Percentiles rank a stretch among this genome's conserved stretches.
Evolutionary conservation across 257 asterid genomes (phyloP).

Genomic region (Leptodermis oblonga): DNA sequence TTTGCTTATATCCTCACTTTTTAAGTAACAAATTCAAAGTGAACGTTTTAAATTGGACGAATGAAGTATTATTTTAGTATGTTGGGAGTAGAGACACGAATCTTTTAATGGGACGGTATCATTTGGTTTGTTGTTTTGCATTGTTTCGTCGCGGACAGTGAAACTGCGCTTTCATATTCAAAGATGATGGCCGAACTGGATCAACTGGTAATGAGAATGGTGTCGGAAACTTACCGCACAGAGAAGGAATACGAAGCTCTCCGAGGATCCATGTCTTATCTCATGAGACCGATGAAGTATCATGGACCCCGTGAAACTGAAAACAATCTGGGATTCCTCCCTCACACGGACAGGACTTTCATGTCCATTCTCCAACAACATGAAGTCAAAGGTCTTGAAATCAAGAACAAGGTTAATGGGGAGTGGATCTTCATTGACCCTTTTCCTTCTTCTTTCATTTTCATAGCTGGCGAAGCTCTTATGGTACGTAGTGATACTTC

Average conservation of each 20-base stretch:
- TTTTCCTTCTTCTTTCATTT: constrained; percentile 53
- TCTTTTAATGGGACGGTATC: no score
- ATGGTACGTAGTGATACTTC: no score
- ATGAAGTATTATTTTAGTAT: no score
- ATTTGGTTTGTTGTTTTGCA: no score
- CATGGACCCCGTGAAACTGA: constrained; percentile 40
- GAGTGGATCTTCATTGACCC: constrained; percentile 49
- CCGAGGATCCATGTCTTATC: constrained; percentile 45
- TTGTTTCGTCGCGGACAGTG: constrained; percentile 31
- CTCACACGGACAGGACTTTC: constrained; percentile 73
- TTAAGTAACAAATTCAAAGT: no score
- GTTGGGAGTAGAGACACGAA: no score
- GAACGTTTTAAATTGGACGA: no score
- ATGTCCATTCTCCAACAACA: constrained; percentile 56
- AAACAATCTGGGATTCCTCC: constrained; percentile 40
- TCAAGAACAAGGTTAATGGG: constrained; percentile 43
- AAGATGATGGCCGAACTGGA: constrained; percentile 52
- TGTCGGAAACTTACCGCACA: constrained; percentile 55
- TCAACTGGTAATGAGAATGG: constrained; percentile 45
- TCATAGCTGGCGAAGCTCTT: constrained; percentile 78
- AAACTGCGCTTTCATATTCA: constrained; percentile 45
- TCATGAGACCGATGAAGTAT: constrained; percentile 54
- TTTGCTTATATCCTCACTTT: no score
- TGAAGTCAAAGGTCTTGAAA: constrained; percentile 55
- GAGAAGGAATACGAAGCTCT: constrained; percentile 30